phyloP scores from a whole-genome alignment of 257 asterid species.

The Solanum bulbocastanum region DNA sequence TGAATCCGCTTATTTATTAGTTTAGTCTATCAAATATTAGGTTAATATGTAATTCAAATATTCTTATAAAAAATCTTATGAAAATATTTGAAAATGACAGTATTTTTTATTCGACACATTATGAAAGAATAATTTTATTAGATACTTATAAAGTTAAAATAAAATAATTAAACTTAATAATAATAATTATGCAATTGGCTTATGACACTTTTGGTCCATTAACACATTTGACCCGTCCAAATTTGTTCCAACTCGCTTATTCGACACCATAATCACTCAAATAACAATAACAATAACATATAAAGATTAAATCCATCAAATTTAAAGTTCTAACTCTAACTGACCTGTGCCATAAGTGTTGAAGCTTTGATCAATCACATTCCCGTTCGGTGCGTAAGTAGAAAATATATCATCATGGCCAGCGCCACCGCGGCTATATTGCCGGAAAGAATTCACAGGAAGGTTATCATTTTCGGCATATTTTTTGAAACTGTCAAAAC shows the following conservation, averaged over 20 bases:
- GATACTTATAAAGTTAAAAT: too few species aligned
- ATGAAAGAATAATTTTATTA: too few species aligned
- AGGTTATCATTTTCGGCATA: conserved; percentile 37
- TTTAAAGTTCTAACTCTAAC: neutral
- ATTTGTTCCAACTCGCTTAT: neutral
- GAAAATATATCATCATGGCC: conserved; percentile 49
- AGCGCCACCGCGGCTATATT: conserved; percentile 62
- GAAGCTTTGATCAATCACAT: conserved; percentile 58
- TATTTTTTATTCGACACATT: too few species aligned
- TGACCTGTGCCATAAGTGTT: conserved; percentile 45
- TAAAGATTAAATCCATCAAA: neutral
- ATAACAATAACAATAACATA: neutral
- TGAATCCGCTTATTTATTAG: too few species aligned
- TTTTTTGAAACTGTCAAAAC: conserved; percentile 40
- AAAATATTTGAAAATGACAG: too few species aligned
- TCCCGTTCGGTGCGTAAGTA: conserved; percentile 34
- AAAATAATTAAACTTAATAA: too few species aligned
- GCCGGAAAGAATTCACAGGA: conserved; percentile 43
- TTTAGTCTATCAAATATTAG: too few species aligned
- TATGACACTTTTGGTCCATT: neutral
- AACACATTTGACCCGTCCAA: neutral
- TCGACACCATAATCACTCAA: neutral
- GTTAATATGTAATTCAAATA: too few species aligned
- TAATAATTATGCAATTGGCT: too few species aligned
- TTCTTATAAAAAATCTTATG: too few species aligned